phyloP scores from a whole-genome alignment of 331 rosid species.

The Erythrophleum ivorense region DNA sequence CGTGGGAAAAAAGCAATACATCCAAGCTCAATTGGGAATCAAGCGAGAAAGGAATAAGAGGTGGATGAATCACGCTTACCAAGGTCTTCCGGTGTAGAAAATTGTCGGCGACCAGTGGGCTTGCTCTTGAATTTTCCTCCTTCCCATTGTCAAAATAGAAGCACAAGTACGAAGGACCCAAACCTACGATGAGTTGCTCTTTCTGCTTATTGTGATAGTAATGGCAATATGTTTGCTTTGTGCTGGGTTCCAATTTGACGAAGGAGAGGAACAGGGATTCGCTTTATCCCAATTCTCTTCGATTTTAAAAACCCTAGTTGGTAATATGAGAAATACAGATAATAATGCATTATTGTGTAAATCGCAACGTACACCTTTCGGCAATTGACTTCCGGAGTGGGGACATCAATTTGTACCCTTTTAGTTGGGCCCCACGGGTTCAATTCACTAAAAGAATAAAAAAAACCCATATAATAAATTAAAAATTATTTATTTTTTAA shows the following conservation, averaged over 20 bases:
- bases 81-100: constrained; percentile 56
- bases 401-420: no score
- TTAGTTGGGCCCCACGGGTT: no score
- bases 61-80: constrained; percentile 35
- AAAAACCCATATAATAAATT: no score
- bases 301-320: neutral
- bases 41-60: neutral
- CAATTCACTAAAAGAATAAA: no score
- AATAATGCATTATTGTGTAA: no score
- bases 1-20: neutral
- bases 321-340: neutral
- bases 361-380: no score
- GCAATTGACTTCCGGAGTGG: no score
- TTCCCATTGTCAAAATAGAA: constrained; percentile 45
- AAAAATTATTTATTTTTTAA: no score
- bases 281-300: neutral
- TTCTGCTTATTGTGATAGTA: neutral
- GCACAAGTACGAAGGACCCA: neutral
- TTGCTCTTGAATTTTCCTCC: constrained; percentile 66
- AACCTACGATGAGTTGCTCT: constrained; percentile 2
- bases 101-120: constrained; percentile 71
- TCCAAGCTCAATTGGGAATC: neutral
- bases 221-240: neutral
- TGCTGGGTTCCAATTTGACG: neutral
- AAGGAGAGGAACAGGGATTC: neutral